Percentiles rank a stretch among this genome's conserved stretches.
Evolutionary conservation across 768 basidiomycete species (phyloP).

Genomic region (Rhodosporidiobolus odoratus): DNA sequence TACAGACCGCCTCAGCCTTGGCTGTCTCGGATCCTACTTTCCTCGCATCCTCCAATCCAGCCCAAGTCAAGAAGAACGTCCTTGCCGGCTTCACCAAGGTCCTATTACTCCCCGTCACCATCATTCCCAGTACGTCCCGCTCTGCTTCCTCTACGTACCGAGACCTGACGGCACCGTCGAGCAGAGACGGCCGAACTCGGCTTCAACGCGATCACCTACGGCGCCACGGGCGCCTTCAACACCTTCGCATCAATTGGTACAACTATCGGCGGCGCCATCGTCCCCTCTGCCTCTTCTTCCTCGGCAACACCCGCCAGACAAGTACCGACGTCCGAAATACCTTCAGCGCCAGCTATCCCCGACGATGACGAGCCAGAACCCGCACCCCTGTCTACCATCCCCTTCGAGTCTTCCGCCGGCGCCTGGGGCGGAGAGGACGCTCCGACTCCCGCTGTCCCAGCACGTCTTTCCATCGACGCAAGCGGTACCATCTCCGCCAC

Average conservation of each 20-base stretch:
- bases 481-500: constrained; percentile 1
- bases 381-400: background rate
- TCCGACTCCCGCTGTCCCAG: background rate
- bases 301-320: background rate
- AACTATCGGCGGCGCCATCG: constrained; percentile 2
- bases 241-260: constrained; percentile 37
- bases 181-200: constrained; percentile 53
- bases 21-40: constrained; percentile 54
- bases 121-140: constrained; percentile 66
- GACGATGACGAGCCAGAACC: background rate
- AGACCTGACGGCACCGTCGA: no score
- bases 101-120: constrained; percentile 86
- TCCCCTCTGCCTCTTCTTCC: background rate
- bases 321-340: background rate
- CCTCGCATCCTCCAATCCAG: constrained; percentile 77
- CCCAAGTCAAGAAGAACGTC: constrained; percentile 84
- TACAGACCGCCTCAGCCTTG: constrained; percentile 30
- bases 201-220: constrained; percentile 56
- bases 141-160: no score
- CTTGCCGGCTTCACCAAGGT: constrained; percentile 85
- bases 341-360: background rate
- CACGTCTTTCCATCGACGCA: constrained; percentile 20
- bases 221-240: constrained; percentile 44
- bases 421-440: constrained; percentile 21
- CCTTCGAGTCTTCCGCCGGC: constrained; percentile 14